These are phyloP conservation scores for Pleoardoris graminearum DNA, from an alignment of 2,329 filamentous ascomycete species.

Conservation along the genomic window DNA sequence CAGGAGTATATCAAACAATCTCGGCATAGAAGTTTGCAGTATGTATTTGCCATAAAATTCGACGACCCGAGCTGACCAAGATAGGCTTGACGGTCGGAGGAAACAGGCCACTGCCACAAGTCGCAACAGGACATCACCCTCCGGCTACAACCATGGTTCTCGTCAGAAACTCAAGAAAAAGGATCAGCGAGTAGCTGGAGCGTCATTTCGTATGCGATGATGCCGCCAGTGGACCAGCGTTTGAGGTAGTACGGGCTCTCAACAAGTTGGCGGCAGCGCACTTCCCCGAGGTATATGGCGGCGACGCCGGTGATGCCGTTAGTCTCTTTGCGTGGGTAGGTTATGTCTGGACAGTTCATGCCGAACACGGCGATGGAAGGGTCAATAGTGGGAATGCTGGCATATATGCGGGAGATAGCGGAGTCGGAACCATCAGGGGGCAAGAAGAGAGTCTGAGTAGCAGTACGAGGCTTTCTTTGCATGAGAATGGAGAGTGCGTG, in stretches of 20 bases:
- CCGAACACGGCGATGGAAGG: slow-evolving; percentile 57
- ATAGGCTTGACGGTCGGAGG: too few relatives aligned
- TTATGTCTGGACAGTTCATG: slow-evolving; percentile 50
- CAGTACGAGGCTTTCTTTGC: slow-evolving; percentile 50
- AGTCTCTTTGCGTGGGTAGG: slow-evolving; percentile 25
- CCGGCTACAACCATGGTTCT: too few relatives aligned
- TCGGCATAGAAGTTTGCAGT: neutral
- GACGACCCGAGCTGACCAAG: neutral
- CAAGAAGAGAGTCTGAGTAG: slow-evolving; percentile 44
- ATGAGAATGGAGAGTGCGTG: slow-evolving; percentile 43
- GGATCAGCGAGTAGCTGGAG: slow-evolving; percentile 21
- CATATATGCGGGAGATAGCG: slow-evolving; percentile 50
- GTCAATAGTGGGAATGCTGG: slow-evolving; percentile 45
- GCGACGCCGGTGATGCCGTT: slow-evolving; percentile 50
- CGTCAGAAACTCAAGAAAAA: too few relatives aligned
- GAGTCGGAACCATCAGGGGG: slow-evolving; percentile 56
- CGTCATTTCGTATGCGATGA: slow-evolving; percentile 43
- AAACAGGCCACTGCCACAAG: too few relatives aligned
- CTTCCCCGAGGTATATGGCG: slow-evolving; percentile 71
- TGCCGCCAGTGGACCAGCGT: slow-evolving; percentile 46
- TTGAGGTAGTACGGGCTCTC: slow-evolving; percentile 45
- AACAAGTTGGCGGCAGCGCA: slow-evolving; percentile 61
- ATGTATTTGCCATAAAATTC: neutral
- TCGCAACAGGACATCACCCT: too few relatives aligned
- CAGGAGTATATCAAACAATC: neutral